A percentile compares a stretch with the other conserved stretches of the same genome.
These are phyloP conservation scores for Xylariaceae sp. DNA, from an alignment of 2,329 filamentous ascomycete genomes.

Conservation along the genomic window DNA sequence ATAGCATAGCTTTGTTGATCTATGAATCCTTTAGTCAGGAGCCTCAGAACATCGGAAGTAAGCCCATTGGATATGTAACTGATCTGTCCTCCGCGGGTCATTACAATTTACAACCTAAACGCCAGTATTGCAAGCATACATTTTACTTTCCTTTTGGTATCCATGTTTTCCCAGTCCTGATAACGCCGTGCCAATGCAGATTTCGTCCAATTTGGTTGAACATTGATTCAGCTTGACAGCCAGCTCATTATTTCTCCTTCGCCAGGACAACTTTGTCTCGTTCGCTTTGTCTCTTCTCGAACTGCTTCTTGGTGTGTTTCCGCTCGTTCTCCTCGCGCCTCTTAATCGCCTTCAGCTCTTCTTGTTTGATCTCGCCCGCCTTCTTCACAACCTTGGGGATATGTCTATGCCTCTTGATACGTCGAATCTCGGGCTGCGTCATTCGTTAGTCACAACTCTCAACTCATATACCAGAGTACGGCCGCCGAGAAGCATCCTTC, in stretches of 20 bases:
- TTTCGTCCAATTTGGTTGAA: slow-evolving; percentile 1
- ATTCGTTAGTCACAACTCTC: slow-evolving; percentile 22
- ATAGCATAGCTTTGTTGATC: slow-evolving; percentile 6
- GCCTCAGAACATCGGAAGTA: neutral
- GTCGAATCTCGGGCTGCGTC: slow-evolving; percentile 75
- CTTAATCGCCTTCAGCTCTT: slow-evolving; percentile 88
- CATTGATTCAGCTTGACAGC: slow-evolving; percentile 3
- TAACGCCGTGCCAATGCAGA: slow-evolving; percentile 39
- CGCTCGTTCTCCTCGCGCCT: slow-evolving; percentile 92
- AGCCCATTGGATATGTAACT: neutral
- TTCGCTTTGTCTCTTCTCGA: slow-evolving; percentile 75
- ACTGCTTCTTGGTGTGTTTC: slow-evolving; percentile 86
- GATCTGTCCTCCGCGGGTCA: neutral
- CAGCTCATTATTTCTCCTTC: slow-evolving; percentile 55
- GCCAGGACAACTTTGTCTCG: slow-evolving; percentile 92
- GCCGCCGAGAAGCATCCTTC: neutral
- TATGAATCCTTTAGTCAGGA: neutral
- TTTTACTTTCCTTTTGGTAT: slow-evolving; percentile 32
- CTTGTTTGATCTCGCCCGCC: slow-evolving; percentile 90
- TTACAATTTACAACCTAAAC: slow-evolving; percentile 2
- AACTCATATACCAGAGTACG: neutral
- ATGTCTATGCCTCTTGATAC: slow-evolving; percentile 91
- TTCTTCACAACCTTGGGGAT: slow-evolving; percentile 94
- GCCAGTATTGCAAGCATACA: slow-evolving; percentile 16
- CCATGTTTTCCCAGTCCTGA: slow-evolving; percentile 28